A percentile compares a stretch with the other conserved stretches of the same genome.
phyloP scores from a whole-genome alignment of 345 rosid species.

The Euphorbia lathyris region DNA sequence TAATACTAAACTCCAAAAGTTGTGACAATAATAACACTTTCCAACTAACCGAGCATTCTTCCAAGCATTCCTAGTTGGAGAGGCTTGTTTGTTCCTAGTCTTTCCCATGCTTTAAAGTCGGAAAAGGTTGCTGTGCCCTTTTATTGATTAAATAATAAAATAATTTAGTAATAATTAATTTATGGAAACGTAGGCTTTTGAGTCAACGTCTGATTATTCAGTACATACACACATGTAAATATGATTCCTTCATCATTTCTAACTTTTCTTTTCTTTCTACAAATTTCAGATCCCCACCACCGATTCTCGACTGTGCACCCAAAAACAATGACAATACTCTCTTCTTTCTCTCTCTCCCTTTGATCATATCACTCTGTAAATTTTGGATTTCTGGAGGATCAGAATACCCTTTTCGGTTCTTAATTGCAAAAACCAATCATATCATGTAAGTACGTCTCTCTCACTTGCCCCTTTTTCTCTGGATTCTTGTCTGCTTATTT shows the following conservation, averaged over 20 bases:
- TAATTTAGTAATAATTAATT: no score
- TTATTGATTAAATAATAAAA: no score
- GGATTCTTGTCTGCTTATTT: background rate
- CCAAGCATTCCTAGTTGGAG: no score
- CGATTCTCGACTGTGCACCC: background rate
- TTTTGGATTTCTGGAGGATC: background rate
- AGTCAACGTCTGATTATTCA: background rate
- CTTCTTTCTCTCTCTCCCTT: background rate
- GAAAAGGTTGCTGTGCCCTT: no score
- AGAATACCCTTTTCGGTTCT: background rate
- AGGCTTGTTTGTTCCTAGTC: no score
- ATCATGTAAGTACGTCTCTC: constrained; percentile 18
- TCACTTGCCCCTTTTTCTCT: background rate
- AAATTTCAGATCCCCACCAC: background rate
- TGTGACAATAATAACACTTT: no score
- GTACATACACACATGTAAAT: background rate
- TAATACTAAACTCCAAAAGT: no score
- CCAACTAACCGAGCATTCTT: no score
- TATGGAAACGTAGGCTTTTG: background rate
- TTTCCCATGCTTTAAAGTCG: no score
- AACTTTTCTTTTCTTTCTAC: background rate
- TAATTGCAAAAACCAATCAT: constrained; percentile 1
- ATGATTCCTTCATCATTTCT: constrained; percentile 7
- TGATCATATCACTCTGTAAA: background rate
- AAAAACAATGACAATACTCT: no score